Base-by-base conservation (phyloP, 1,284 basidiomycete species). In the Leccinum cinnamomeum region DNA sequence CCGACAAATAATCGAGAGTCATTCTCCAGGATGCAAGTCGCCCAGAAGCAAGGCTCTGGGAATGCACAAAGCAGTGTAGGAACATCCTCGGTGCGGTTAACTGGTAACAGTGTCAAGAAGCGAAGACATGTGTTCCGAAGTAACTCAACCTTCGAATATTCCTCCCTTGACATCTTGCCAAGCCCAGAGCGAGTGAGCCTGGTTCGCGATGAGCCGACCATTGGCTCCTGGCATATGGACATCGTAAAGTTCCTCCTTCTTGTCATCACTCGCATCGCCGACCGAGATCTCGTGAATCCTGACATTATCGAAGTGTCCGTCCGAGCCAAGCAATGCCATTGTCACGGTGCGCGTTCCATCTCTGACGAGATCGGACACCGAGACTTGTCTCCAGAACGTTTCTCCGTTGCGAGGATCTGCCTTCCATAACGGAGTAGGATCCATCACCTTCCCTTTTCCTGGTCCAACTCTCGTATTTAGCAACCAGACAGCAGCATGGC, bases 401-500 rank as follows among this genome's bases (percentile, higher is more conserved):
- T 63, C 65, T 35, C 66, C 63, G 0, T 71, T 68, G 0, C 62
- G 64, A 6, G 81, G 60, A 51, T 67, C 60, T 16, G 79, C 79
- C 14, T 79, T 76, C 82, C 85, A 89, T 1, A 83, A 57, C 54
- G 80, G 74, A 8, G 70, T 70, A 0, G 91, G 91, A 62, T 88
- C 78, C 76, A 90, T 83, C 6, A 82, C 78, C 66, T 88, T 88
- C n/a, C 81, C 85, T 0, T 81, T 82, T 3, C 86, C 86, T n/a
- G 85, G 81, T 5, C 81, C 81, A 20, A 87, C 76, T 8, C 86
- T 82, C 0, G 89, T 92, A 44, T 82, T 79, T 30, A 95, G 78
- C 46, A 85, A 79, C 85, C 89, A 95, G 2, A 94, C 66, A 61
- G 91, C 85, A 3, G 91, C 73, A 37, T 78, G 74, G 0, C 88